A percentile compares a stretch with the other conserved stretches of the same genome.
These are phyloP conservation scores for Talaromyces ruber DNA, from an alignment of 495 filamentous ascomycete genomes.

Conservation along the genomic window DNA sequence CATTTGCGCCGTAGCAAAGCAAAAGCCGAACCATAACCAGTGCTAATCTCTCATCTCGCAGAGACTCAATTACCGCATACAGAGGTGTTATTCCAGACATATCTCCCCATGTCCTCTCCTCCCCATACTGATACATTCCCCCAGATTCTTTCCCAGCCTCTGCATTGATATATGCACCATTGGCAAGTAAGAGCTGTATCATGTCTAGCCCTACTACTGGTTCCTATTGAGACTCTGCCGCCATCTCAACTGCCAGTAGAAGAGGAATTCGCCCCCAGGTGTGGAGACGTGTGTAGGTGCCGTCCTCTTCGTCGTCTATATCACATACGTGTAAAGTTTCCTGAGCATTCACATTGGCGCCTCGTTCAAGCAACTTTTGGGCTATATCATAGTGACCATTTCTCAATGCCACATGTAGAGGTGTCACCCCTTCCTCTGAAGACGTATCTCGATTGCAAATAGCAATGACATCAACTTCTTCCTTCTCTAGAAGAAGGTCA, in stretches of 20 bases:
- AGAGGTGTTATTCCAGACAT: neutral
- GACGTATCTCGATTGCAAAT: neutral
- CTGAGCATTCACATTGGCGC: constrained; percentile 16
- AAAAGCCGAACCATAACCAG: neutral
- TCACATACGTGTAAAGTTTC: too few relatives aligned
- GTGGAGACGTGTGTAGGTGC: neutral
- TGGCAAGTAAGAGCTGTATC: neutral
- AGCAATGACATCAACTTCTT: constrained; percentile 3
- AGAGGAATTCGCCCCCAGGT: neutral
- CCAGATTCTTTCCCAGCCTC: neutral
- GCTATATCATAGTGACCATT: neutral
- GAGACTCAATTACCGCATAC: too few relatives aligned
- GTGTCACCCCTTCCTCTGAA: neutral
- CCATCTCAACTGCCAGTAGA: neutral
- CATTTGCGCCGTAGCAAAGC: neutral
- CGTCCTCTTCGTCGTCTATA: too few relatives aligned
- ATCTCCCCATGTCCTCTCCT: neutral
- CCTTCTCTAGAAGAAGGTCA: neutral
- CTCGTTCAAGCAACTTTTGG: constrained; percentile 13
- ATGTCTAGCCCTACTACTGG: too few relatives aligned
- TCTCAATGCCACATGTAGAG: neutral
- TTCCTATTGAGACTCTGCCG: neutral
- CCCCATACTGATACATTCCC: neutral
- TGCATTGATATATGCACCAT: neutral
- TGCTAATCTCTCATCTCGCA: neutral